Base-by-base conservation (phyloP, 1,139 yeast species). In the Geotrichum restrictum region DNA sequence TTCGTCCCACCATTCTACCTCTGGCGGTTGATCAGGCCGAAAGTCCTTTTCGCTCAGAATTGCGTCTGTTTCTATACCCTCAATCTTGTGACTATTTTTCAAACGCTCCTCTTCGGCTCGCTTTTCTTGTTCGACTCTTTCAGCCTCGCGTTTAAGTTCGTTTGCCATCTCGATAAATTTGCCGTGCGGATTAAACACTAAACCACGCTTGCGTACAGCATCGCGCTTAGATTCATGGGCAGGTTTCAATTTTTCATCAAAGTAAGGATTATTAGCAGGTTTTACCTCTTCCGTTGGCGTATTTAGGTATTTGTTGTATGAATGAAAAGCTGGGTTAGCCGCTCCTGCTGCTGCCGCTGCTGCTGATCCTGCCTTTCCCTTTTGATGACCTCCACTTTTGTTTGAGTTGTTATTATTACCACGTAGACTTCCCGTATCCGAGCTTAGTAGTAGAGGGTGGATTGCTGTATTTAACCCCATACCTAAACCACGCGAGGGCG, bases 1-100 rank as follows among this genome's bases (percentile, higher is more conserved):
- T 54, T 71, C 68, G 66, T 88, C 95, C 96, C 96, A 88, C 95
- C 95, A 87, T 66, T 87, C 95, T 2, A 81, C 70, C 11, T 57
- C 58, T 0, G 93, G 93, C 0, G 89, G 89, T 21, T 54, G 63
- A 1, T 63, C 67, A 0, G 73, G 71, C 52, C 69, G 46, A 14
- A 41, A 48, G 11, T 24, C 22, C 38, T 43, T 47, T 43, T 43
- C 50, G 37, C 50, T 53, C 3, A 34, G 45, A 36, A 50, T 48
- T 3, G 53, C 52, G 10, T 54, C 56, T 3, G 53, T 49, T 32
- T 51, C 54, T 3, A 49, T 42, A 1, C 51, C 41, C 31, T 48
- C 41, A 21, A 58, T 54, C 49, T 61, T 55, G 29, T 57, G 62
- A 53, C 56, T 57, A 53, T 47, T 46, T 14, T 38, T 27, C 22